phyloP scores from a whole-genome alignment of 768 basidiomycete species.

The Agaricus blazei region DNA sequence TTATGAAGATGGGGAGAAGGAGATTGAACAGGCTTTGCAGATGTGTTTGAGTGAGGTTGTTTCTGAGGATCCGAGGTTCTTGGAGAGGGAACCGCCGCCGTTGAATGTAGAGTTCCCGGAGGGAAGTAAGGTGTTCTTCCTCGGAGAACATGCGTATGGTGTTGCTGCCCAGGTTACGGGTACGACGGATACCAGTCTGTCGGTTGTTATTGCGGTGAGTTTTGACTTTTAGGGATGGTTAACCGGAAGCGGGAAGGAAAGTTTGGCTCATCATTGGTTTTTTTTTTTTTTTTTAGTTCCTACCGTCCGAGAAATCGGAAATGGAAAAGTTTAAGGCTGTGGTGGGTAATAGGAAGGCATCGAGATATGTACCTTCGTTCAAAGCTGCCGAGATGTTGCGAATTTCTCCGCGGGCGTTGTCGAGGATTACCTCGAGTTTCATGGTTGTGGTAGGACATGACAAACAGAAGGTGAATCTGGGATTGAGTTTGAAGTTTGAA shows the following conservation, averaged over 20 bases:
- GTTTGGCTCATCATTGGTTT: background rate
- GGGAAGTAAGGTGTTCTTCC: conserved; percentile 90
- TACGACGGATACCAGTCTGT: conserved; percentile 64
- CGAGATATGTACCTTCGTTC: conserved; percentile 75
- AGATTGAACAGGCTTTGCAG: conserved; percentile 83
- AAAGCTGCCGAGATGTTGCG: conserved; percentile 68
- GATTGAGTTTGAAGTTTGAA: conserved; percentile 95
- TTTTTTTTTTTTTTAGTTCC: conserved; percentile 55
- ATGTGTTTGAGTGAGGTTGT: conserved; percentile 75
- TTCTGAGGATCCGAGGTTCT: conserved; percentile 84
- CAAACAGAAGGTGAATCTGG: conserved; percentile 80
- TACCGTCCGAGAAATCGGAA: conserved; percentile 78
- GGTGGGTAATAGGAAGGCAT: conserved; percentile 46
- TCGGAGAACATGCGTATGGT: conserved; percentile 94
- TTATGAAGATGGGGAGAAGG: conserved; percentile 79
- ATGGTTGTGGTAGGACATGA: conserved; percentile 73
- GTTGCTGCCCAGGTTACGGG: conserved; percentile 84
- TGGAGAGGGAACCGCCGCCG: conserved; percentile 79
- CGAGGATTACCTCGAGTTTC: conserved; percentile 90
- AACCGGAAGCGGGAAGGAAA: background rate
- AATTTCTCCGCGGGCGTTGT: conserved; percentile 74
- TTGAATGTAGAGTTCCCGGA: conserved; percentile 87
- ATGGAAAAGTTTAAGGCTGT: conserved; percentile 72
- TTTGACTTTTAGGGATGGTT: background rate
- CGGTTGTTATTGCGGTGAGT: conserved; percentile 83